These are phyloP conservation scores for Colletotrichum simmondsii DNA, from an alignment of 2,329 filamentous ascomycete genomes.

Conservation along the genomic window DNA sequence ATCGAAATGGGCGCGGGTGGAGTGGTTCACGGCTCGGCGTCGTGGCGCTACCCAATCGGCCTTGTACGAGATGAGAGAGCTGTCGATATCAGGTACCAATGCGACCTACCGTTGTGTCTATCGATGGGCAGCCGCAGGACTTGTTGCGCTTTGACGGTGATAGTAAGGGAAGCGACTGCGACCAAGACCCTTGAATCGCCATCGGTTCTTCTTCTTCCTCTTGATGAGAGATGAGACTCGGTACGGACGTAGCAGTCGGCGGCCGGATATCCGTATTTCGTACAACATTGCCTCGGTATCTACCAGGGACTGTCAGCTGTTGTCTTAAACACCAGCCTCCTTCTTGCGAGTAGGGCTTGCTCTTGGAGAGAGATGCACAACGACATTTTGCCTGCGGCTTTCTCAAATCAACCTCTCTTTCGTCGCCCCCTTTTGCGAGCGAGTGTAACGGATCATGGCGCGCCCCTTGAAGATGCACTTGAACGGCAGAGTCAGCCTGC, in stretches of 20 bases:
- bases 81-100: constrained; percentile 15
- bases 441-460: not conserved
- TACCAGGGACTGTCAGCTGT: not conserved
- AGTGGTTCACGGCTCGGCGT: not conserved
- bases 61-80: not conserved
- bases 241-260: not conserved
- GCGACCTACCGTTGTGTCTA: not conserved
- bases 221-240: not conserved
- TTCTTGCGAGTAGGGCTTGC: not conserved
- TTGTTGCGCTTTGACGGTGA: constrained; percentile 9
- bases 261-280: not conserved
- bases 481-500: constrained; percentile 27
- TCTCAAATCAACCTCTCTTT: not conserved
- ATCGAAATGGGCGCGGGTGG: not conserved
- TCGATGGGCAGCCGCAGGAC: not conserved
- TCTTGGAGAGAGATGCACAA: not conserved
- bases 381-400: not conserved
- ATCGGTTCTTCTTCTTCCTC: not conserved
- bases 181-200: not conserved
- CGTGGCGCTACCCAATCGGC: not conserved
- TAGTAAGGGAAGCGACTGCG: not conserved
- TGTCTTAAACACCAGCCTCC: constrained; percentile 11
- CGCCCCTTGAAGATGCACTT: not conserved
- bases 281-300: not conserved
- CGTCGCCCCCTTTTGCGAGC: constrained; percentile 17